phyloP scores from a whole-genome alignment of 805 yeast species.

The Candida arabinofermentans region DNA sequence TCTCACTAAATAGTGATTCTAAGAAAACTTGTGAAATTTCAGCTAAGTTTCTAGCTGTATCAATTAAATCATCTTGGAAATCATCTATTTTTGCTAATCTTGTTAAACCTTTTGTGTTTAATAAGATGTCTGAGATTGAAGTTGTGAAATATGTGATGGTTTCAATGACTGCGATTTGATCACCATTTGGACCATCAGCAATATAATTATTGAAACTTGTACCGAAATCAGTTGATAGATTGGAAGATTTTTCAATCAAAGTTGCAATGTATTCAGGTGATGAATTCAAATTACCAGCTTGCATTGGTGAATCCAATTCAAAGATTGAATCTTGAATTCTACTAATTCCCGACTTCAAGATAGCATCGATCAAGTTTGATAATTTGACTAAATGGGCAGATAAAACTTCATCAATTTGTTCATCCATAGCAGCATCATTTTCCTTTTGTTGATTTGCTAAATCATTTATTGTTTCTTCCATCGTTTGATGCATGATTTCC shows the following conservation, averaged over 20 bases:
- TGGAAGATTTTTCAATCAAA: slow-evolving; percentile 64
- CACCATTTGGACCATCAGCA: slow-evolving; percentile 70
- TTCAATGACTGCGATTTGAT: slow-evolving; percentile 58
- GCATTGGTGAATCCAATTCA: slow-evolving; percentile 74
- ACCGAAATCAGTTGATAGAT: slow-evolving; percentile 75
- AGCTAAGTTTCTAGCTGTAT: slow-evolving; percentile 52
- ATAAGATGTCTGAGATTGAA: slow-evolving; percentile 56
- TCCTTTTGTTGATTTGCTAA: slow-evolving; percentile 47
- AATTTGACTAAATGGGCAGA: slow-evolving; percentile 46
- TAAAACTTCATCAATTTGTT: slow-evolving; percentile 53
- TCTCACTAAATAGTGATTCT: slow-evolving; percentile 50
- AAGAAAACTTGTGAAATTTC: slow-evolving; percentile 59
- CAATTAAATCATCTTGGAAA: slow-evolving; percentile 48
- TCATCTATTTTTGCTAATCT: slow-evolving; percentile 46
- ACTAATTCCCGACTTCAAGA: slow-evolving; percentile 63
- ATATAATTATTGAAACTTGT: slow-evolving; percentile 68
- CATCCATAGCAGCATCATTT: slow-evolving; percentile 50
- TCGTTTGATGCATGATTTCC: slow-evolving; percentile 72
- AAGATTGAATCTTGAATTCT: slow-evolving; percentile 68
- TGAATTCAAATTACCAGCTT: slow-evolving; percentile 75
- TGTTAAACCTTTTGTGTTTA: slow-evolving; percentile 66
- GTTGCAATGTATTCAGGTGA: slow-evolving; percentile 68
- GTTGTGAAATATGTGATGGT: slow-evolving; percentile 61
- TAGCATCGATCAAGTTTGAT: slow-evolving; percentile 58
- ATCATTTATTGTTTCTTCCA: slow-evolving; percentile 66